Percentiles rank a stretch among this genome's conserved stretches.
phyloP scores from a whole-genome alignment of 495 filamentous ascomycete genomes.

The Penicillium macrosclerotiorum region DNA sequence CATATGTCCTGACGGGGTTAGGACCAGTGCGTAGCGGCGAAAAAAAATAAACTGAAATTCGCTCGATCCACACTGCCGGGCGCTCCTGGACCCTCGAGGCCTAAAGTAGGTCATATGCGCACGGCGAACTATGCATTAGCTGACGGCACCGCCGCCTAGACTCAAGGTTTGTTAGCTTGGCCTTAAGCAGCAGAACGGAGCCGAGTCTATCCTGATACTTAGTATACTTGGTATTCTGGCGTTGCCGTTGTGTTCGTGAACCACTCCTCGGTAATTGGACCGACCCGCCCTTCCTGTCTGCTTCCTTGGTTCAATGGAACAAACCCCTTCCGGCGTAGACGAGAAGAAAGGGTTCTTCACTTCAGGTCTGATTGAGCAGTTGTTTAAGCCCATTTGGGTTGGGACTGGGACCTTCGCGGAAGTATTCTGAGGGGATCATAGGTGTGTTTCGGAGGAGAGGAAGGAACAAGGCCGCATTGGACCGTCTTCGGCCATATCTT shows the following conservation, averaged over 20 bases:
- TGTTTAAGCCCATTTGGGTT: conserved; percentile 8
- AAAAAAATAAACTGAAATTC: conserved; percentile 7
- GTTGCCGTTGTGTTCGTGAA: conserved; percentile 12
- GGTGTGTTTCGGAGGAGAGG: conserved; percentile 8
- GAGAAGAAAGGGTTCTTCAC: background rate
- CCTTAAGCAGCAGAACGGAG: conserved; percentile 16
- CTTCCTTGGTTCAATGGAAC: conserved; percentile 9
- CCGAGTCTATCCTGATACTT: conserved; percentile 20
- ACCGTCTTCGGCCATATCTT: conserved; percentile 10
- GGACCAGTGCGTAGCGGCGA: conserved; percentile 7
- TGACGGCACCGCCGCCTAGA: conserved; percentile 18
- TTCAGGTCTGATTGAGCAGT: conserved; percentile 6
- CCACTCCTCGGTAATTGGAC: conserved; percentile 20
- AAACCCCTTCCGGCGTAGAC: conserved; percentile 4
- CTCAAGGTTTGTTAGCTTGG: conserved; percentile 24
- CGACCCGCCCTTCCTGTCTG: conserved; percentile 19
- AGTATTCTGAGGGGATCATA: conserved; percentile 1
- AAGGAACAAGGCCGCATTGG: conserved; percentile 10
- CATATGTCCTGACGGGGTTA: conserved; percentile 5
- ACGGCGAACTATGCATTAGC: conserved; percentile 20
- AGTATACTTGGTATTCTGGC: conserved; percentile 15
- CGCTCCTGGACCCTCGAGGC: conserved; percentile 22
- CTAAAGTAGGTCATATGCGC: conserved; percentile 21
- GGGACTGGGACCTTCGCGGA: background rate
- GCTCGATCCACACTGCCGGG: conserved; percentile 27